Evolutionary conservation across 2,329 filamentous ascomycete species (phyloP), one percentile per base, ranked within the genome.

Genomic region (Biscogniauxia sp.): DNA sequence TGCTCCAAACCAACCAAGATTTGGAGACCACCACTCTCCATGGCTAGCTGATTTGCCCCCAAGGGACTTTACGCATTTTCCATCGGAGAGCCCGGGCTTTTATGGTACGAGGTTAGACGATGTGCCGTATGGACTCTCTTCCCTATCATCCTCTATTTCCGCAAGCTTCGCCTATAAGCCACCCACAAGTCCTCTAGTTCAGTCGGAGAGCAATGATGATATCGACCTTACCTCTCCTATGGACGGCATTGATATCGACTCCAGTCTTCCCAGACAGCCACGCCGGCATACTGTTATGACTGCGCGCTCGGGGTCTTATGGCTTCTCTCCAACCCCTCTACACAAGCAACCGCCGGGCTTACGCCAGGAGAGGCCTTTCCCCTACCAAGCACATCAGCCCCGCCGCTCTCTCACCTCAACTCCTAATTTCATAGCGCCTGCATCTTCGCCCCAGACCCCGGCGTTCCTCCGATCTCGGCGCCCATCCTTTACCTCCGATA

Each of bases 121-220:
- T 9, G 78, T 77, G 57, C 75, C 72, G 53, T 80, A 82, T 0
- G 76, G 80, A 20, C 78, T 82, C 19, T 88, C 88, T 7, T 88
- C 87, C 0, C 71, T 90, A 9, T 89, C 88, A 2, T 92, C 88
- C 7, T 90, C 92, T 1, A 81, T 91, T 15, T 89, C 90, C 0
- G 90, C 88, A 1, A 93, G 87, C 68, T 97, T 97, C 73, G 83
- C 90, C 32, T 90, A 96, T 63, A 90, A 94, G 75, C 86, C 91
- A 2, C 94, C 95, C 0, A 98, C 95, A 1, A 98, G 93, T 69
- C 95, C 95, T 15, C 80, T 99, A 11, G 93, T 96, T 0, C 88
- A 97, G 70, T 92, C 93, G 51, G 87, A 92, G 70, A 96, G 89
- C 76, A 95, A 93, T 67, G 88, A 92, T 6, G 92, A 95, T 66